Conservation (phyloP, 1,284 basidiomycete species). For the Boletus mariae region DNA sequence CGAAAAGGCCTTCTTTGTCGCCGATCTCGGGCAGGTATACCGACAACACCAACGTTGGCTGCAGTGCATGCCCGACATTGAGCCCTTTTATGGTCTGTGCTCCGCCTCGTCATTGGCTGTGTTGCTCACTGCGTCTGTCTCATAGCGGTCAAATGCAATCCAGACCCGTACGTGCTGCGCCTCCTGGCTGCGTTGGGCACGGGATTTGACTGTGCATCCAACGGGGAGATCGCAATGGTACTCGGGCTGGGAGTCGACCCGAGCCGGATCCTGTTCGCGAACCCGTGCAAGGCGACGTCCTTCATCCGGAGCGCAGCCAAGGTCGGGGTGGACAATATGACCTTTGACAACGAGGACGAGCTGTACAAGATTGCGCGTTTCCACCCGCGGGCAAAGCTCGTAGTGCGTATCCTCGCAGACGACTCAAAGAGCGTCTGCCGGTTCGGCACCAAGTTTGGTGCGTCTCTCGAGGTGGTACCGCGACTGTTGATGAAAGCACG, state of each 20-base stretch:
- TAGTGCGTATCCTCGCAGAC: slow-evolving; percentile 94
- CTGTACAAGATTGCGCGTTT: slow-evolving; percentile 90
- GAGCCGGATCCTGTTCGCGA: slow-evolving; percentile 92
- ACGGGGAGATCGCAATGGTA: slow-evolving; percentile 87
- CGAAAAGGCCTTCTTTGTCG: slow-evolving; percentile 95
- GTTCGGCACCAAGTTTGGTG: slow-evolving; percentile 97
- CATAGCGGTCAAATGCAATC: slow-evolving; percentile 67
- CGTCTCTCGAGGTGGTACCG: slow-evolving; percentile 80
- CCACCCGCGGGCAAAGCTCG: slow-evolving; percentile 82
- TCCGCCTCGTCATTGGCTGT: slow-evolving; percentile 19
- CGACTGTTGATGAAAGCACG: slow-evolving; percentile 77
- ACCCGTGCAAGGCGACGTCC: slow-evolving; percentile 96
- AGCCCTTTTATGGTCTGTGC: slow-evolving; percentile 75
- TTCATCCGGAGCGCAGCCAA: slow-evolving; percentile 86
- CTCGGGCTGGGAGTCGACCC: slow-evolving; percentile 73
- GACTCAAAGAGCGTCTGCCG: slow-evolving; percentile 94
- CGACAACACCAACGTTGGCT: slow-evolving; percentile 86
- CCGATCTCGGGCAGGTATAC: slow-evolving; percentile 88
- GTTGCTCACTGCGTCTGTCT: slow-evolving; percentile 18
- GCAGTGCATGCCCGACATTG: slow-evolving; percentile 75
- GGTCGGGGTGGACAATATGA: slow-evolving; percentile 87
- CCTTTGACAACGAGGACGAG: slow-evolving; percentile 98
- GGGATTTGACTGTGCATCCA: slow-evolving; percentile 98
- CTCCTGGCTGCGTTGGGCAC: slow-evolving; percentile 87
- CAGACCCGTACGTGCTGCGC: slow-evolving; percentile 90